Evolutionary conservation across 129 eudicot species (phyloP), one percentile per base, ranked within the genome.

Genomic region (Pittosporum tobira): DNA sequence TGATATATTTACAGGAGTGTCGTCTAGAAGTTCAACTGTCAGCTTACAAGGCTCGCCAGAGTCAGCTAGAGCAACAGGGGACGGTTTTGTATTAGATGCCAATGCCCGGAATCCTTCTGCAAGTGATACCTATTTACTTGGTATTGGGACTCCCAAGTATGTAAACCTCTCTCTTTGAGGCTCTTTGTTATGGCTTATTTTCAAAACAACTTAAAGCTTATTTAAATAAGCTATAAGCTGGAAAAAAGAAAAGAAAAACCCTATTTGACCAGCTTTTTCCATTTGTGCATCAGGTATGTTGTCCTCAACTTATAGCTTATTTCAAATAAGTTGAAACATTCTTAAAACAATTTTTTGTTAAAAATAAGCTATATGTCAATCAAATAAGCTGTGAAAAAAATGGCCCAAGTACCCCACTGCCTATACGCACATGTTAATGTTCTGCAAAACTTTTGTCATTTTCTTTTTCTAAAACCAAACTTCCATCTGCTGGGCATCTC

Each of bases 1-100:
- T 20, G 5, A 47, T 50, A 18, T 42, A 16, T 21, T 53, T 65
- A 60, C 82, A 70, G 96, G 94, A 36, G 65, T 73, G 56, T 73
- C 83, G 9, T 63, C 73, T 12, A 59, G 84, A 63, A 79, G 71
- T 52, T 67, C 88, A 23, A 63, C 77, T 49, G 60, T 46, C 50
- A 60, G 37, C 31, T 28, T 69, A 48, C 76, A 62, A 4, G 72
- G 75, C 46, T 71, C 83, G 44, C 71, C 75, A 7, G 69, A 58
- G 24, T 43, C 73, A 13, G 68, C 76, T 59, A 61, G 57, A 71
- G 52, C 49, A 51, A 42, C 63, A 42, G 71, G 25, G 43, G 57
- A 34, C 29, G 65, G 74, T 49, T 55, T 57, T 28, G 26, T 73
- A 15, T 51, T 43, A 14, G 61, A 69, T 53, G 71, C 61, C 16